Percentiles rank a stretch among this genome's conserved stretches.
Conservation (phyloP, 768 basidiomycete species). For the Suillus alpinus region DNA sequence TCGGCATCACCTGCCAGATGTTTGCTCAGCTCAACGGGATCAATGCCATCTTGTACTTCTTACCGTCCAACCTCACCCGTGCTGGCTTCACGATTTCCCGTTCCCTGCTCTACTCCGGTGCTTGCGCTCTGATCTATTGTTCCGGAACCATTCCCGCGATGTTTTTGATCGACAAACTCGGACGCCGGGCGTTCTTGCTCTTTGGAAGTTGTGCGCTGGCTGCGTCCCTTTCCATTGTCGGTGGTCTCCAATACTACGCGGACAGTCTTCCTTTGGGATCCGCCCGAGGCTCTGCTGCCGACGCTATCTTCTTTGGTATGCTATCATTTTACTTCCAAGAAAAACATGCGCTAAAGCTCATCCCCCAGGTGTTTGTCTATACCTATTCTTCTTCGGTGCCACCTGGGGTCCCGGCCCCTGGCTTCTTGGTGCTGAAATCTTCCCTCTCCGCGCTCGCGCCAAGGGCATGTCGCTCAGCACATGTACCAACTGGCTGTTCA, state of each 20-base stretch:
- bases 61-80: constrained; percentile 50
- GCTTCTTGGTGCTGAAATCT: constrained; percentile 52
- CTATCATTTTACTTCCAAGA: constrained; percentile 14
- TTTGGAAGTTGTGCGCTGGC: constrained; percentile 43
- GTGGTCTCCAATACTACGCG: constrained; percentile 46
- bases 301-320: constrained; percentile 35
- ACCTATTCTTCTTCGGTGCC: constrained; percentile 57
- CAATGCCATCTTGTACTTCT: constrained; percentile 56
- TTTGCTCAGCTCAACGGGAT: constrained; percentile 57
- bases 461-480: constrained; percentile 38
- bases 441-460: constrained; percentile 39
- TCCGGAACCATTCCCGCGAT: constrained; percentile 52
- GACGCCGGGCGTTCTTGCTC: constrained; percentile 49
- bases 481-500: constrained; percentile 32
- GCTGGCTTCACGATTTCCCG: constrained; percentile 45
- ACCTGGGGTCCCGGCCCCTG: constrained; percentile 57
- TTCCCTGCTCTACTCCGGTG: constrained; percentile 45
- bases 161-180: constrained; percentile 51
- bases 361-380: constrained; percentile 42
- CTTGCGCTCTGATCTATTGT: constrained; percentile 47
- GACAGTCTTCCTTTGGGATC: constrained; percentile 37
- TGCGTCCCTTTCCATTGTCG: constrained; percentile 46
- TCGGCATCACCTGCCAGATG: constrained; percentile 55
- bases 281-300: constrained; percentile 28
- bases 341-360: constrained; percentile 12